phyloP scores from a whole-genome alignment of 345 rosid species.

The Turnera subulata region DNA sequence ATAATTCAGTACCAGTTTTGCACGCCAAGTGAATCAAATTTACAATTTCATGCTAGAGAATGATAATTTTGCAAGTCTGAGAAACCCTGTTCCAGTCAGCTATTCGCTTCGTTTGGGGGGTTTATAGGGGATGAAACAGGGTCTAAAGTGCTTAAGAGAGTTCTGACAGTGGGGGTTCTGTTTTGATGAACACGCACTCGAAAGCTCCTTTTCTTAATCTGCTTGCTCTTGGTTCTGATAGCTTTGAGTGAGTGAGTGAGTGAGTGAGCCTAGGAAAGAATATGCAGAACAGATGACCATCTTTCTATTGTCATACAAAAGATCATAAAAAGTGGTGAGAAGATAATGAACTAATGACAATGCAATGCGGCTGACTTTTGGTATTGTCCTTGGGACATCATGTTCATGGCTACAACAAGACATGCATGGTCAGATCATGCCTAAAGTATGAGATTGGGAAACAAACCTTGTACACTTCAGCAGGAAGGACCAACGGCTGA shows the following conservation, averaged over 20 bases:
- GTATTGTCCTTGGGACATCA: neutral
- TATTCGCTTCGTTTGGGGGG: too few relatives aligned
- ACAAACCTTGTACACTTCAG: constrained; percentile 85
- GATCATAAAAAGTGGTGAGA: neutral
- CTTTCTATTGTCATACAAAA: neutral
- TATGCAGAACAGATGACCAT: neutral
- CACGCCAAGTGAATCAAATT: constrained; percentile 1
- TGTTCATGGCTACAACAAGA: neutral
- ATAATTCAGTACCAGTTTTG: constrained; percentile 10
- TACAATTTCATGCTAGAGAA: neutral
- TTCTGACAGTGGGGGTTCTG: too few relatives aligned
- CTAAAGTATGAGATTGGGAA: constrained; percentile 1
- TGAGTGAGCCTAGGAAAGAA: too few relatives aligned
- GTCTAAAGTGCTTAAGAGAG: too few relatives aligned
- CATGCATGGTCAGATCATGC: neutral
- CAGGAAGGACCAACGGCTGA: constrained; percentile 77
- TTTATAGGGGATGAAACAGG: too few relatives aligned
- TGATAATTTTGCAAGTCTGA: too few relatives aligned
- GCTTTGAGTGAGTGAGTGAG: too few relatives aligned
- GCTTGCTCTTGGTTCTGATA: too few relatives aligned
- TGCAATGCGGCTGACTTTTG: neutral
- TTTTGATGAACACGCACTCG: too few relatives aligned
- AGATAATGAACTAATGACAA: neutral
- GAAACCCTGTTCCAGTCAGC: too few relatives aligned
- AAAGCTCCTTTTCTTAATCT: too few relatives aligned